A percentile compares a stretch with the other conserved stretches of the same genome.
Evolutionary conservation across 2,329 filamentous ascomycete species (phyloP).

Genomic region (Macroventuria anomochaeta): DNA sequence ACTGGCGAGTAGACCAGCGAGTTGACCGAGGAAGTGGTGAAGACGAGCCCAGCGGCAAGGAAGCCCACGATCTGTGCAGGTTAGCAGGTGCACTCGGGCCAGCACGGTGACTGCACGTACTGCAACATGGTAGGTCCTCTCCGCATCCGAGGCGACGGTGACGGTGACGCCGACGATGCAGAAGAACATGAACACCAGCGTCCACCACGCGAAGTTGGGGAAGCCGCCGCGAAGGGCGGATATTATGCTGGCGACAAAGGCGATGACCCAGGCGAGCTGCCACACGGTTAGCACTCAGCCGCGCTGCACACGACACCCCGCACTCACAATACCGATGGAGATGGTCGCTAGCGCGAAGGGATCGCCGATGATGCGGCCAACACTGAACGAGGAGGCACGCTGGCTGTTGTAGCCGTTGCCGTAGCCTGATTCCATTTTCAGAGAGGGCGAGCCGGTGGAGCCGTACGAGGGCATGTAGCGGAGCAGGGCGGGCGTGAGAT

Average conservation of each 20-base stretch:
- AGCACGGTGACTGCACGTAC: conserved; percentile 57
- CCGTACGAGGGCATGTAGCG: conserved; percentile 73
- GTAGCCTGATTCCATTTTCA: conserved; percentile 79
- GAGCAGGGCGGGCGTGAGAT: conserved; percentile 59
- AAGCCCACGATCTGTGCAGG: conserved; percentile 76
- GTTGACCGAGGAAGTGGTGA: conserved; percentile 87
- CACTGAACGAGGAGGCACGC: conserved; percentile 62
- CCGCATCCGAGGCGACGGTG: conserved; percentile 82
- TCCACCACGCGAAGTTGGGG: conserved; percentile 93
- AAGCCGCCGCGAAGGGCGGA: conserved; percentile 66
- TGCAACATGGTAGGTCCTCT: conserved; percentile 89
- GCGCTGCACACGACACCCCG: conserved; percentile 12
- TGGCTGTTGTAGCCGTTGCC: conserved; percentile 49
- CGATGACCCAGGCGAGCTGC: conserved; percentile 93
- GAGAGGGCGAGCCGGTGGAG: conserved; percentile 74
- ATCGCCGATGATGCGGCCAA: conserved; percentile 92
- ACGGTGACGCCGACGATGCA: conserved; percentile 80
- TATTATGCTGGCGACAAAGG: conserved; percentile 85
- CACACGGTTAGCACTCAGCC: conserved; percentile 25
- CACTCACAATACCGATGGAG: conserved; percentile 85
- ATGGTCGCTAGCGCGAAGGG: conserved; percentile 94
- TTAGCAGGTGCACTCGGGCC: conserved; percentile 23
- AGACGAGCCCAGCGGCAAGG: conserved; percentile 79
- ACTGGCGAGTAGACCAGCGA: conserved; percentile 78
- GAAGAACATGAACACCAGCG: conserved; percentile 83